phyloP scores from a whole-genome alignment of 176 grass and related monocot genomes.

The Saccharum officinarum region DNA sequence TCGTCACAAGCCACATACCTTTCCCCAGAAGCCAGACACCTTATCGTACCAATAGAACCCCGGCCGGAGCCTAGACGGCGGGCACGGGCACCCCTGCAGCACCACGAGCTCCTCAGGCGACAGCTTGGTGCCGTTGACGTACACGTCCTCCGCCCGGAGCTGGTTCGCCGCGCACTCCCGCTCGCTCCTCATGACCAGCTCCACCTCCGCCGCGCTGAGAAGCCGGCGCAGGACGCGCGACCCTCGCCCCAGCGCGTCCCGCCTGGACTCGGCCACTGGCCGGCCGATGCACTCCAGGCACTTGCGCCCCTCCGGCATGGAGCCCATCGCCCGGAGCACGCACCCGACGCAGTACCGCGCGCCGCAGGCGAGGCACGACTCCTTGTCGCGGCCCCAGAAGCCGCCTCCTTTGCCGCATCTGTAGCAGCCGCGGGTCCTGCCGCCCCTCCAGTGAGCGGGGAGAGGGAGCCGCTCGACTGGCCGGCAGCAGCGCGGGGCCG shows the following conservation, averaged over 20 bases:
- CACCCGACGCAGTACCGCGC: slow-evolving; percentile 77
- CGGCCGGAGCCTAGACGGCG: slow-evolving; percentile 66
- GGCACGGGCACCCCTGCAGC: slow-evolving; percentile 66
- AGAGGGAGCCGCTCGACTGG: slow-evolving; percentile 46
- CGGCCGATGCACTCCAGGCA: slow-evolving; percentile 72
- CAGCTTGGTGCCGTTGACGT: slow-evolving; percentile 68
- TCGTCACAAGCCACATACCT: slow-evolving; percentile 49
- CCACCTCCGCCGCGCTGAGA: slow-evolving; percentile 69
- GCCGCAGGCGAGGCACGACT: slow-evolving; percentile 71
- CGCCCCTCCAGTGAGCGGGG: slow-evolving; percentile 19
- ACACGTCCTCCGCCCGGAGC: slow-evolving; percentile 74
- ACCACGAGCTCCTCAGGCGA: slow-evolving; percentile 59
- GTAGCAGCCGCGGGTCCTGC: slow-evolving; percentile 60
- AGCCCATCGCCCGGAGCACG: slow-evolving; percentile 83
- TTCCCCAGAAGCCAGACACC: slow-evolving; percentile 94
- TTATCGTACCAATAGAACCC: slow-evolving; percentile 98
- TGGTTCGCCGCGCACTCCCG: slow-evolving; percentile 70
- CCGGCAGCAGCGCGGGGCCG: slow-evolving; percentile 15
- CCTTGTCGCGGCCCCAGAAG: slow-evolving; percentile 69
- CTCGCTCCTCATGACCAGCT: slow-evolving; percentile 82
- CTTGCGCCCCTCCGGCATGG: slow-evolving; percentile 94
- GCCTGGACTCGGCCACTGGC: slow-evolving; percentile 64
- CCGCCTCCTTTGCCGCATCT: slow-evolving; percentile 67
- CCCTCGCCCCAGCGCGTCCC: slow-evolving; percentile 59
- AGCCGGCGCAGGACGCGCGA: slow-evolving; percentile 72